Conservation (phyloP, 2,329 filamentous ascomycete species). For the Mycosphaerella sp. region DNA sequence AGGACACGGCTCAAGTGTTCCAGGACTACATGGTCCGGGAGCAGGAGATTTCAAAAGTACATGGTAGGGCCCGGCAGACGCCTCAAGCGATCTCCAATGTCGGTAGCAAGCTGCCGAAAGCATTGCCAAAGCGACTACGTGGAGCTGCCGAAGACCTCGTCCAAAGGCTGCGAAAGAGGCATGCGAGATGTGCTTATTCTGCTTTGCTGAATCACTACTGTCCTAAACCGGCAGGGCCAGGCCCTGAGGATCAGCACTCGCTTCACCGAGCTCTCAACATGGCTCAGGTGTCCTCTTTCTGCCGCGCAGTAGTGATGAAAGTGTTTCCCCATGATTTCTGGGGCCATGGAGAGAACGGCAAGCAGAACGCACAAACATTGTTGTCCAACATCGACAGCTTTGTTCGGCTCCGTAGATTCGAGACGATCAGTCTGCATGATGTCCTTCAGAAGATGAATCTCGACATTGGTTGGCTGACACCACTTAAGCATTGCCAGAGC, state of each 20-base stretch:
- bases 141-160: conserved; percentile 57
- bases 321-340: conserved; percentile 72
- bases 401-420: conserved; percentile 69
- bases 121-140: conserved; percentile 52
- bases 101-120: conserved; percentile 45
- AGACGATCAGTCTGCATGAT: conserved; percentile 73
- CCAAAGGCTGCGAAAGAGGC: conserved; percentile 61
- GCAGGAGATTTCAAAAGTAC: conserved; percentile 57
- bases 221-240: conserved; percentile 40
- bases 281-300: conserved; percentile 75
- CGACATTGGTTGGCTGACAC: conserved; percentile 59
- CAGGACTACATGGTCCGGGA: conserved; percentile 84
- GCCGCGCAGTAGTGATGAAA: conserved; percentile 65
- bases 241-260: conserved; percentile 35
- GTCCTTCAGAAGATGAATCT: conserved; percentile 64
- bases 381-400: conserved; percentile 70
- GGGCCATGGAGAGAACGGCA: conserved; percentile 52
- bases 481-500: conserved; percentile 41
- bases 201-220: conserved; percentile 77
- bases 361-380: conserved; percentile 57
- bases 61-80: not conserved
- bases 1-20: conserved; percentile 64
- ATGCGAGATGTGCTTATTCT: conserved; percentile 71
- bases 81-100: not conserved
- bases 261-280: conserved; percentile 62